phyloP scores from a whole-genome alignment of 1,139 yeast genomes.

The Saccharomyces hybrid region DNA sequence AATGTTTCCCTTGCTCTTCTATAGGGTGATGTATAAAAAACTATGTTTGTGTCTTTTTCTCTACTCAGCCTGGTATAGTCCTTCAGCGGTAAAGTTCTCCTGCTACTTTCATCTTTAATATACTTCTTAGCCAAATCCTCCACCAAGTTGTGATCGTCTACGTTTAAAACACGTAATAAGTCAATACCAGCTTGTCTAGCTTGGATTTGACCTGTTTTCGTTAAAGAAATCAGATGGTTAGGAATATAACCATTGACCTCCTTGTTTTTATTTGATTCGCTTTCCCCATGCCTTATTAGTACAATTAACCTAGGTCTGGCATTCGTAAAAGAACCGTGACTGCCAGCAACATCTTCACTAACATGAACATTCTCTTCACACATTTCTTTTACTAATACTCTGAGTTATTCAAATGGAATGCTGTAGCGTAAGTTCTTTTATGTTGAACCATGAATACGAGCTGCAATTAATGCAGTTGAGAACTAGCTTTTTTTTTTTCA shows the following conservation, averaged over 20 bases:
- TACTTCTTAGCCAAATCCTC: slow-evolving; percentile 18
- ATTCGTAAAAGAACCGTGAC: background rate
- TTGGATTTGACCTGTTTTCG: slow-evolving; percentile 58
- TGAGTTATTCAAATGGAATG: background rate
- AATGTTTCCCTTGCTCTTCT: slow-evolving; percentile 75
- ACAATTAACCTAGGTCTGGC: slow-evolving; percentile 47
- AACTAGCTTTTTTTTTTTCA: background rate
- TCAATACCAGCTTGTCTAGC: slow-evolving; percentile 62
- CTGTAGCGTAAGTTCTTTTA: background rate
- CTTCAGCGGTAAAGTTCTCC: slow-evolving; percentile 3
- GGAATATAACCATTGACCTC: slow-evolving; percentile 67
- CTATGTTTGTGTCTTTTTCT: slow-evolving; percentile 17
- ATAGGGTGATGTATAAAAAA: slow-evolving; percentile 81
- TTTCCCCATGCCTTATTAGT: slow-evolving; percentile 82
- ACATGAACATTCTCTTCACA: slow-evolving; percentile 5
- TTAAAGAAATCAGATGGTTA: slow-evolving; percentile 68
- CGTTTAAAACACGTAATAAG: slow-evolving; percentile 44
- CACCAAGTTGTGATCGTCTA: slow-evolving; percentile 36
- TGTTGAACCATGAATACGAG: background rate
- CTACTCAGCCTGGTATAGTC: slow-evolving; percentile 4
- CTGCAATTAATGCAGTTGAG: background rate
- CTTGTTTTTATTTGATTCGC: slow-evolving; percentile 81
- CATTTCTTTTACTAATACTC: background rate
- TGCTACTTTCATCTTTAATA: slow-evolving; percentile 6
- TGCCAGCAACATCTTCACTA: slow-evolving; percentile 6